Base-by-base conservation (phyloP, 768 basidiomycete genomes). In the Auriscalpium vulgare region DNA sequence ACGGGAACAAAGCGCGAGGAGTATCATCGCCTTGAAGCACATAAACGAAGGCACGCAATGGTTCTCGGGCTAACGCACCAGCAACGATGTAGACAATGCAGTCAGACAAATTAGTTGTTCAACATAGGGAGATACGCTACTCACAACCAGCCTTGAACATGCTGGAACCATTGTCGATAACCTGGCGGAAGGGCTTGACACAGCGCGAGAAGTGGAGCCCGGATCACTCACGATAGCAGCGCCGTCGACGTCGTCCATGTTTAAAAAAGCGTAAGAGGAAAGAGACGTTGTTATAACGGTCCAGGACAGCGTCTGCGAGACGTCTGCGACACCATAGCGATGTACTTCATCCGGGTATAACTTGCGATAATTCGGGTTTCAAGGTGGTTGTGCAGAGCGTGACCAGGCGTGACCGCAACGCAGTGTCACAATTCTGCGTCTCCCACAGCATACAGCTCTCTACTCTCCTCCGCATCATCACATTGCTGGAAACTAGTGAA, bases 71-170 rank as follows among this genome's bases (percentile, higher is more conserved):
- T 37, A 13, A 47, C 51, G 55, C 21, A 69, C 68, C 68, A 58
- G 68, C 68, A 66, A 94, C 95, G 68, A 91, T 29, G 29, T 5
- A 7, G 87, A 74, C 89, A 88, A 90, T 61, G 85, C 51, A 40
- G 75, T 97, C 90, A 71, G 95, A 88, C 87, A 88, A 78, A 70
- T 62, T 71, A 72, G 69, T 64, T 55, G 51, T 56, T 19, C 57
- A 59, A 29, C 29, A 50, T 54, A 46, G 47, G 35, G 44, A n/a
- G 51, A 62, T 53, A 56, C 50, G 29, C 36, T 34, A 84, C 87
- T 65, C 72, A 91, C 88, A 91, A 75, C 95, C 95, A 83, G 95
- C 95, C 79, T 98, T 98, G 88, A 95, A 97, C 94, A 97, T 97
- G 75, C 94, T 95, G 67, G 94, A 97, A 68, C 91, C 91, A 74